Base-by-base conservation (phyloP, 305 asterid species). In the Rubia occidens region DNA sequence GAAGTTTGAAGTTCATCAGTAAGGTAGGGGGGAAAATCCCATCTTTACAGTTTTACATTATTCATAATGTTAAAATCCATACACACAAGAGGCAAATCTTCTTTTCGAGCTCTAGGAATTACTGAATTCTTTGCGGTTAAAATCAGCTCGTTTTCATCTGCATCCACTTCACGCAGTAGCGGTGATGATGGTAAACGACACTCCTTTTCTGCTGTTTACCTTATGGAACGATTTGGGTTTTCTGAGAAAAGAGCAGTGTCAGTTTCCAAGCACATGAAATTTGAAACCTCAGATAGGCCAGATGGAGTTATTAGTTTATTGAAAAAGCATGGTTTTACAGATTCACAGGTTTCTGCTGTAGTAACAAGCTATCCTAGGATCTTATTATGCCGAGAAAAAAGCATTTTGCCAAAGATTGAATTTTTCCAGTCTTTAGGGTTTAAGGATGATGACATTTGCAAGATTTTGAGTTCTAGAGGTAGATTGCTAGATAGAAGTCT, bases 391-490 rank as follows among this genome's bases (percentile, higher is more conserved):
- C 60, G 73, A 2, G 64, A 44, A 47, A 74, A 74, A 70, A 40
- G 62, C 40, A 70, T 74, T 67, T 24, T 60, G 20, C 82, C 82
- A 29, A 78, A 78, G 68, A 53, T 78, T 53, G 64, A 78, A 7
- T 74, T 51, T 74, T 78, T 74, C 24, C 6, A 9, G 26, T 67
- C 76, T 29, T 24, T 39, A 13, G 80, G 80, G 14, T 53, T 74
- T 20, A 60, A 70, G 18, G 44, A 20, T 15, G 20, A 10, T 0
- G 78, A 78, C 21, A 13, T 71, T 3, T 37, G 70, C n/a, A 29
- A 56, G 44, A 11, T 74, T 14, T 11, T 74, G 6, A 54, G 64
- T 21, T 13, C 40, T 18, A 11, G 69, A 17, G 74, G 75, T 3
- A 35, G 21, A 10, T 11, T 78, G 56, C 5, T 71, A 3, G 0